Evolutionary conservation across 345 rosid genomes (phyloP), one percentile per base, ranked within the genome.

Genomic region (Citrus cavaleriei): DNA sequence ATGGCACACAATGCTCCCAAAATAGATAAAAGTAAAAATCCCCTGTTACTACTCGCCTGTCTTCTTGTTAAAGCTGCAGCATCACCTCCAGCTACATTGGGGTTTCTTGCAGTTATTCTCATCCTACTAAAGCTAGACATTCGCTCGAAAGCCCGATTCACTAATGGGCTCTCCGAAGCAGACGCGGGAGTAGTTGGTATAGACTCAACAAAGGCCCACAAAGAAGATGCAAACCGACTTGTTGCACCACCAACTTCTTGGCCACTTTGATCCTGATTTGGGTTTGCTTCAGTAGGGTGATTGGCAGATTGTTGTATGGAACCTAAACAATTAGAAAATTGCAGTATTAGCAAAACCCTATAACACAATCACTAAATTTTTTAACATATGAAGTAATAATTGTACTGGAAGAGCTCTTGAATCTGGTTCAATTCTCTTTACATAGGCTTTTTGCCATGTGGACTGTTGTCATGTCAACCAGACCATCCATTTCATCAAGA

Each of bases 181-280:
- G 90, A 88, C 30, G 98, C 99, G 2, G 99, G 99, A 59, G 85
- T 85, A 4, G 97, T 72, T 30, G 98, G 99, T 80, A 95, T 91
- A 1, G 98, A 90, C 67, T 95, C 99, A 77, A 95, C 89, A 80
- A 91, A 89, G 21, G 83, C 25, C 98, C 98, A 93, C 79, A 95
- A 3, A 28, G 89, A 82, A 51, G 93, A 92, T 75, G 98, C 85
- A 72, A 92, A 59, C 89, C 84, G 74, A 79, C 93, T 85, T 32
- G 85, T 57, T 77, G 83, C 79, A 40, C 13, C 86, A 51, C n/a
- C 88, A 42, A 68, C 85, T 27, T 72, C 86, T 59, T 72, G 70
- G 19, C 75, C 80, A 49, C 63, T 79, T 81, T 80, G 88, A 72
- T 40, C 46, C 13, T 40, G 46, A 40, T 80, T 83, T 77, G 63